phyloP scores from a whole-genome alignment of 805 yeast species.

The Nadsonia fulvescens region DNA sequence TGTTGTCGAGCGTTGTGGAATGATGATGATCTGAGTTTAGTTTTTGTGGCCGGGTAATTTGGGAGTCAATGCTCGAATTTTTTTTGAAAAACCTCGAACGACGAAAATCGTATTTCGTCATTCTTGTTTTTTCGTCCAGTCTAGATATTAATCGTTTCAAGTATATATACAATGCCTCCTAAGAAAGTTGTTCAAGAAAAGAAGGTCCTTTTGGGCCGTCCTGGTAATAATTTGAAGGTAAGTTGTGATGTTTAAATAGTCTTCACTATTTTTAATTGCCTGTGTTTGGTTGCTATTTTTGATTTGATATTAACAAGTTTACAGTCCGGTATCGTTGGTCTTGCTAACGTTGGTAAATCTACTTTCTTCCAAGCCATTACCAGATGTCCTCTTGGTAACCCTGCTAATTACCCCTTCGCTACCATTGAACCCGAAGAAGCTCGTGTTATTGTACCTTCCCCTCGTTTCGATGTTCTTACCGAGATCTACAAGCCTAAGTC shows the following conservation, averaged over 20 bases:
- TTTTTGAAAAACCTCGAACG: too few species aligned
- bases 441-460: conserved; percentile 82
- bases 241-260: conserved; percentile 1
- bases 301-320: conserved; percentile 1
- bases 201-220: conserved; percentile 68
- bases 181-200: conserved; percentile 53
- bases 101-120: too few species aligned
- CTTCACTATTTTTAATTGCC: neutral
- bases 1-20: too few species aligned
- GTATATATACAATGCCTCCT: conserved; percentile 56
- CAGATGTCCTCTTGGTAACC: conserved; percentile 79
- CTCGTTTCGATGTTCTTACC: conserved; percentile 62
- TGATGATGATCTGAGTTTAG: too few species aligned
- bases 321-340: conserved; percentile 75
- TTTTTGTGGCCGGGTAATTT: too few species aligned
- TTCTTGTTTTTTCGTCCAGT: too few species aligned
- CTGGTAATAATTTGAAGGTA: conserved; percentile 51
- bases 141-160: too few species aligned
- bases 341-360: conserved; percentile 85
- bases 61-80: too few species aligned
- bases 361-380: conserved; percentile 96
- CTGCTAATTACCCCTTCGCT: conserved; percentile 96
- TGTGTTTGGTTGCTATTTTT: too few species aligned
- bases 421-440: conserved; percentile 98
- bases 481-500: conserved; percentile 64